Percentiles rank a stretch among this genome's conserved stretches.
Evolutionary conservation across 2,329 filamentous ascomycete species (phyloP).

Genomic region (Phaeomoniella chlamydospora): DNA sequence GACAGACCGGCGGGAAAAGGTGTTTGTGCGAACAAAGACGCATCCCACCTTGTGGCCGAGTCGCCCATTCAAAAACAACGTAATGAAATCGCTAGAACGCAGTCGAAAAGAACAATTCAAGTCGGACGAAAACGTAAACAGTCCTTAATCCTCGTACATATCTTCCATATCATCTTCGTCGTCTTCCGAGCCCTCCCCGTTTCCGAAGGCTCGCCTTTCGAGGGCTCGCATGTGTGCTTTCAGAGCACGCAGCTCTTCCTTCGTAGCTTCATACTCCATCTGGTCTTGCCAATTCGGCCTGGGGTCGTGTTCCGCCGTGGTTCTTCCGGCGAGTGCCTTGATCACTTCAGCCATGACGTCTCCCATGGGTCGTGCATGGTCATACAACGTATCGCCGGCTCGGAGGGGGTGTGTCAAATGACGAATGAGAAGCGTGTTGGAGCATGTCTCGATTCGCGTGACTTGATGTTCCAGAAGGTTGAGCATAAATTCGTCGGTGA

Average conservation of each 20-base stretch:
- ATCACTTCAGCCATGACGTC: conserved; percentile 42
- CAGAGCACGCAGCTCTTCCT: conserved; percentile 23
- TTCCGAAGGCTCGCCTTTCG: too few species aligned
- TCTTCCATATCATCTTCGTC: too few species aligned
- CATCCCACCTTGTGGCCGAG: too few species aligned
- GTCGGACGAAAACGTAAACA: too few species aligned
- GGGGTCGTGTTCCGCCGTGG: background rate
- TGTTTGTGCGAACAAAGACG: too few species aligned
- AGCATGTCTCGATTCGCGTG: conserved; percentile 78
- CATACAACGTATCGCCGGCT: conserved; percentile 46
- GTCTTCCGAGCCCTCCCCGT: too few species aligned
- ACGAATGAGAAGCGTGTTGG: conserved; percentile 59
- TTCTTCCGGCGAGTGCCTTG: conserved; percentile 21
- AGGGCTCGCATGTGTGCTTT: conserved; percentile 17
- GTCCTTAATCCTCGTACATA: too few species aligned
- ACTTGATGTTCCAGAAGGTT: conserved; percentile 93
- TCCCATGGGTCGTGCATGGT: conserved; percentile 64
- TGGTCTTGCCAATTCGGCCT: background rate
- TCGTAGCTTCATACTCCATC: conserved; percentile 8
- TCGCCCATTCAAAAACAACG: too few species aligned
- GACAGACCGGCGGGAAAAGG: too few species aligned
- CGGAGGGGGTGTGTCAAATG: conserved; percentile 62
- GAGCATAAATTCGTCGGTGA: conserved; percentile 75
- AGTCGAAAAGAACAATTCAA: too few species aligned
- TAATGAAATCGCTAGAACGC: too few species aligned